Percentiles rank a stretch among this genome's conserved stretches.
phyloP scores from a whole-genome alignment of 805 yeast species.

The Maudiozyma bulderi region DNA sequence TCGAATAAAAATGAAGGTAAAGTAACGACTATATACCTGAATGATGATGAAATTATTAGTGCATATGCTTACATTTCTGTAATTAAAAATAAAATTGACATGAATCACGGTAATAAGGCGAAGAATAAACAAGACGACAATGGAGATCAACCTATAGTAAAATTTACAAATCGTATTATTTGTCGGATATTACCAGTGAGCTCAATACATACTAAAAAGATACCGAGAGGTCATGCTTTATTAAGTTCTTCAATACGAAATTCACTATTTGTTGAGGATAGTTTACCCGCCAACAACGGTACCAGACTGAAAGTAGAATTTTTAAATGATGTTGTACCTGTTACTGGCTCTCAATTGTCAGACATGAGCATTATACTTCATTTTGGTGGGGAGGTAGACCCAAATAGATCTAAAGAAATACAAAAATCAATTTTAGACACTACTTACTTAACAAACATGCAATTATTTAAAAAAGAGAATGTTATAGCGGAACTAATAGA shows the following conservation, averaged over 20 bases:
- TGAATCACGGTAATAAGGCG: background rate
- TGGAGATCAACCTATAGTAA: background rate
- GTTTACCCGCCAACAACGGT: slow-evolving; percentile 14
- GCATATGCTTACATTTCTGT: slow-evolving; percentile 26
- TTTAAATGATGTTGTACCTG: background rate
- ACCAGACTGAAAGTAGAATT: slow-evolving; percentile 36
- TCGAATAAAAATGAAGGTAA: background rate
- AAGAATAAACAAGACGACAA: too few species aligned
- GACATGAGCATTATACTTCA: background rate
- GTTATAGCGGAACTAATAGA: slow-evolving; percentile 9
- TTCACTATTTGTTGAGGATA: slow-evolving; percentile 35
- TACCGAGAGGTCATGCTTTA: slow-evolving; percentile 20
- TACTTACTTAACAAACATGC: slow-evolving; percentile 9
- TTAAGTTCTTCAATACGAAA: slow-evolving; percentile 41
- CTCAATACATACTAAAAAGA: background rate
- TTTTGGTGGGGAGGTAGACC: background rate
- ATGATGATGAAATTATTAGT: slow-evolving; percentile 4
- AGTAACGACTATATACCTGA: background rate
- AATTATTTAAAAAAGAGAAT: slow-evolving; percentile 6
- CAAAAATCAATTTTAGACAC: too few species aligned
- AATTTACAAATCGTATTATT: slow-evolving; percentile 1
- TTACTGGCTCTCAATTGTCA: background rate
- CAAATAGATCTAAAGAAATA: background rate
- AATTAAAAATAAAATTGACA: slow-evolving; percentile 11
- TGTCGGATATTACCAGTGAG: background rate